Percentiles rank a stretch among this genome's conserved stretches.
Evolutionary conservation across 2,329 filamentous ascomycete species (phyloP).

Genomic region (Coniochaeta sp.): DNA sequence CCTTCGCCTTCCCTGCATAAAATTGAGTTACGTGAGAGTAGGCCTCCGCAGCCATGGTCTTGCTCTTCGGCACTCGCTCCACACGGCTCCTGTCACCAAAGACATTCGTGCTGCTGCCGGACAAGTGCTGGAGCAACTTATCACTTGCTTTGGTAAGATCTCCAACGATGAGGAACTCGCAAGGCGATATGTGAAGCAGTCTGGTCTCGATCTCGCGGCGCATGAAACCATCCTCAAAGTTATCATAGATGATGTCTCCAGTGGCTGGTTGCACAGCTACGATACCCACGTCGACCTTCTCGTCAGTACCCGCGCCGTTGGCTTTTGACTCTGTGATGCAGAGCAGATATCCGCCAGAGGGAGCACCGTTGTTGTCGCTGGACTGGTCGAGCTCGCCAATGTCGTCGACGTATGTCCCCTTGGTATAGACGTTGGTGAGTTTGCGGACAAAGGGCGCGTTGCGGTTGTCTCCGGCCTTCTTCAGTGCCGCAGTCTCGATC

Average conservation of each 20-base stretch:
- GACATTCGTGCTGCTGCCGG: conserved; percentile 81
- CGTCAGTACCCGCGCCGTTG: conserved; percentile 76
- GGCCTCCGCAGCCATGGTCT: conserved; percentile 76
- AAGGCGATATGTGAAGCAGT: conserved; percentile 90
- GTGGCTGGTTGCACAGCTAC: conserved; percentile 93
- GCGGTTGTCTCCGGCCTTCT: conserved; percentile 89
- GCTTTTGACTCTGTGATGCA: conserved; percentile 82
- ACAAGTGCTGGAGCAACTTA: conserved; percentile 84
- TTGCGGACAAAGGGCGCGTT: conserved; percentile 89
- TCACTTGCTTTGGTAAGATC: conserved; percentile 85
- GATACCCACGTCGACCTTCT: conserved; percentile 86
- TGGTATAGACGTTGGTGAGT: conserved; percentile 94
- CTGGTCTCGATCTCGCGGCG: conserved; percentile 90
- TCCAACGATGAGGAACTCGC: conserved; percentile 89
- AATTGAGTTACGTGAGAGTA: conserved; percentile 88
- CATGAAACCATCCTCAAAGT: conserved; percentile 97
- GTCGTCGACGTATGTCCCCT: conserved; percentile 95
- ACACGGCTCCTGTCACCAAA: conserved; percentile 87
- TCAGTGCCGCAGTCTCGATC: conserved; percentile 89
- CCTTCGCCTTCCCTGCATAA: conserved; percentile 79
- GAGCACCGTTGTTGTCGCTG: conserved; percentile 33
- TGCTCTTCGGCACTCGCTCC: conserved; percentile 67
- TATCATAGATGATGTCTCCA: conserved; percentile 91
- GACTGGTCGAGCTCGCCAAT: conserved; percentile 65
- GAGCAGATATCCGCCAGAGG: conserved; percentile 77